Evolutionary conservation across 805 yeast genomes (phyloP).

Genomic region (Saccharomycopsis fibuligera): DNA sequence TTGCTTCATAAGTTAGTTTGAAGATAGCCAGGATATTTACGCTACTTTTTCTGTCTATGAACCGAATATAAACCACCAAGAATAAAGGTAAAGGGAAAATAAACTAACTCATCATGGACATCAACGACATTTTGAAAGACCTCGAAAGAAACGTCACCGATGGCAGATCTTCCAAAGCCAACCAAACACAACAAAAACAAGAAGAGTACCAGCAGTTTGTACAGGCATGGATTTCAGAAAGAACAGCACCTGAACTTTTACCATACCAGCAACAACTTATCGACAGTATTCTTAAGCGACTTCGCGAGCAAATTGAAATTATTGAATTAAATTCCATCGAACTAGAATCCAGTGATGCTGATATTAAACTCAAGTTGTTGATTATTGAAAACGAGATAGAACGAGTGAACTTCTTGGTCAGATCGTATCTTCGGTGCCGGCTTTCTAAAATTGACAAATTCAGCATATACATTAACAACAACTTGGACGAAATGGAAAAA

Average conservation of each 20-base stretch:
- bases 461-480: conserved; percentile 46
- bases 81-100: not conserved
- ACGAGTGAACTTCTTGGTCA: conserved; percentile 71
- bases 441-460: conserved; percentile 67
- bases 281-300: conserved; percentile 47
- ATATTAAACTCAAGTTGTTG: conserved; percentile 71
- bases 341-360: conserved; percentile 54
- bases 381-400: conserved; percentile 90
- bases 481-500: conserved; percentile 27
- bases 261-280: conserved; percentile 62
- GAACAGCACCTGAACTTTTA: conserved; percentile 81
- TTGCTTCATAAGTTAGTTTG: too few relatives aligned
- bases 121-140: conserved; percentile 65
- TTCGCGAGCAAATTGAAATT: conserved; percentile 66
- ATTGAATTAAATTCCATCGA: conserved; percentile 77
- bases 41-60: too few relatives aligned
- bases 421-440: conserved; percentile 77
- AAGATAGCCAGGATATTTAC: too few relatives aligned
- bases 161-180: conserved; percentile 23
- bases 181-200: conserved; percentile 24
- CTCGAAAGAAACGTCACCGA: conserved; percentile 45
- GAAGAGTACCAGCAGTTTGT: conserved; percentile 41
- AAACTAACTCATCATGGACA: conserved; percentile 47
- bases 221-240: conserved; percentile 74
- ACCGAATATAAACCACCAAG: not conserved